Base-by-base conservation (phyloP, 768 basidiomycete species). In the Termitomyces sp. region DNA sequence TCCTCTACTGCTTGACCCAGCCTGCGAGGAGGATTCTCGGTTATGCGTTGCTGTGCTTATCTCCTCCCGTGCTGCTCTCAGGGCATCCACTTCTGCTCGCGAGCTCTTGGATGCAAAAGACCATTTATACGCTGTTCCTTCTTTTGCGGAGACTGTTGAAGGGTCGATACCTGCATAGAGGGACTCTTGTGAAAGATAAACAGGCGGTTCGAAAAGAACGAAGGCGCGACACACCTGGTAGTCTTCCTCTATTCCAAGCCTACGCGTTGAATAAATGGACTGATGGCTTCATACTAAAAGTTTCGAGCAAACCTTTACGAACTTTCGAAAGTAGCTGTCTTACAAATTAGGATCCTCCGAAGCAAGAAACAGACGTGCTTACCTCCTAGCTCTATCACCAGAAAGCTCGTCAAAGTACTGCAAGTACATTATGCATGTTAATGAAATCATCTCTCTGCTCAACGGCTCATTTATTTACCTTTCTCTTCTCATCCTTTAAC, bases 361-460 rank as follows among this genome's bases (percentile, higher is more conserved):
- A 58, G 50, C 40, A 61, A 58, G 53, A 57, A 53, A 43, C 28
- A 21, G 52, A 56, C 44, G 45, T 19, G 62, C 81, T 67, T 67
- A 88, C 83, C 83, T 88, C 62, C 89, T 80, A 3, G 94, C 86
- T 67, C 79, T 86, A 31, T 94, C 91, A 28, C 91, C 84, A 17
- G 86, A 85, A 55, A 97, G 76, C 57, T 93, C 87, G 63, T 93
- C 89, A 64, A 96, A 87, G 67, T 94, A 94, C 91, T 94, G 57
- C 15, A 31, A 28, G 37, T 44, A 49, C 28, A 30, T 28, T 31
- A 4, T 19, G 28, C 5, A 1, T 19, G 37, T 30, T n/a, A 30
- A 21, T 33, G 26, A 42, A 51, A 30, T 33, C 11, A 41, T 56
- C 49, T 57, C 37, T 53, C 47, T 33, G 45, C 30, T 43, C 19